Evolutionary conservation across 768 basidiomycete species (phyloP), one percentile per base, ranked within the genome.

Genomic region (Phylloporus sp.): DNA sequence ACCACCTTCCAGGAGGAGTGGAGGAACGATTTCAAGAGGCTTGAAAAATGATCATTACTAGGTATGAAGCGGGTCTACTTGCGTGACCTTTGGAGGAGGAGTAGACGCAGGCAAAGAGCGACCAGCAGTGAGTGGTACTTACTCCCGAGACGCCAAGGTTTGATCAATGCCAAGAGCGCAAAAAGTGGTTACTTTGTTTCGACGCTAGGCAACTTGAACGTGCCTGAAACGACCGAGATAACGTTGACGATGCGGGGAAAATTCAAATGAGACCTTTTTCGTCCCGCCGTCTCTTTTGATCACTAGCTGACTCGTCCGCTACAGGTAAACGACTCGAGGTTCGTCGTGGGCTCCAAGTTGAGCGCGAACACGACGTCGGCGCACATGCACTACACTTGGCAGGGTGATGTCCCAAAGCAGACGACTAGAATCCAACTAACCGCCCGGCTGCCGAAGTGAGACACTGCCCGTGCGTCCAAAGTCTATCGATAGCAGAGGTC

Each of bases 121-220:
- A n/a, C n/a, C n/a, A n/a, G n/a, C n/a, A n/a, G n/a, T n/a, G n/a
- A n/a, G n/a, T n/a, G n/a, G n/a, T n/a, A n/a, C n/a, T n/a, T 18
- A 15, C 4, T 9, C 3, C 14, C 15, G 26, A 24, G 5, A 15
- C 5, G n/a, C 15, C 18, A 26, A 8, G n/a, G 42, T 36, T 23
- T 15, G 40, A 41, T 49, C 49, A 8, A 61, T 47, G 1, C 56
- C 56, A 24, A 64, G 9, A 22, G 52, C 63, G 5, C 41, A 51
- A n/a, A n/a, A n/a, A 11, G 41, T 42, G 13, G 53, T 61, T n/a
- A 62, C n/a, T n/a, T n/a, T 35, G 40, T 59, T 59, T 41, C 34
- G 45, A 24, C 60, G 62, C 20, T 32, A 37, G 9, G 29, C 21
- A 3, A 60, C 53, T 15, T 33, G 17, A 3, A 60, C 53, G 17